Conservation (phyloP, 78 protist species). For the Polysphondylium violaceum region DNA sequence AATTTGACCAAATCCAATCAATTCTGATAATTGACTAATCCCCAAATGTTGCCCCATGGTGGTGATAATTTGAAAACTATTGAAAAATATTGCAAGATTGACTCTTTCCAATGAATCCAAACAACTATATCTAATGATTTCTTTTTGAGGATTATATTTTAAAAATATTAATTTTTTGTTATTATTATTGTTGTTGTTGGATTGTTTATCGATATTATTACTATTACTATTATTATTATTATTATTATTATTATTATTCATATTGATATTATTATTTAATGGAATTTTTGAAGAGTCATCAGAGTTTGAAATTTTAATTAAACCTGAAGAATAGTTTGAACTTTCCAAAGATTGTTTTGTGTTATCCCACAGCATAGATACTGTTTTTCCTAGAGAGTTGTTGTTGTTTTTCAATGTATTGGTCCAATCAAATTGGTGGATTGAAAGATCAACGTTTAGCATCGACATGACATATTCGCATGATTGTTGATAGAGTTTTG, state of each 20-base stretch:
- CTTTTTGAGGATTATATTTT: slow-evolving; percentile 46
- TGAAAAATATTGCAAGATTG: slow-evolving; percentile 40
- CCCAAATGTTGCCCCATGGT: slow-evolving; percentile 52
- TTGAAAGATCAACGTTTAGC: slow-evolving; percentile 20
- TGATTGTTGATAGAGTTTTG: slow-evolving; percentile 27
- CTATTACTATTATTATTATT: neutral
- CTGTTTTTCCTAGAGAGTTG: slow-evolving; percentile 44
- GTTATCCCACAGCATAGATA: slow-evolving; percentile 29
- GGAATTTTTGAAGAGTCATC: no score
- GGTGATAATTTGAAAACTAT: slow-evolving; percentile 31
- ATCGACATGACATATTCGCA: slow-evolving; percentile 18
- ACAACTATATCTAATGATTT: slow-evolving; percentile 52
- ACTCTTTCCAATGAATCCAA: slow-evolving; percentile 71
- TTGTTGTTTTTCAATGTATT: slow-evolving; percentile 26
- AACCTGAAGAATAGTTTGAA: slow-evolving; percentile 42
- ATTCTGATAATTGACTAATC: neutral
- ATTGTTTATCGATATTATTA: neutral
- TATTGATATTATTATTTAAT: neutral
- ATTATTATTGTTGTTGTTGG: neutral
- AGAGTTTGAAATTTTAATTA: neutral
- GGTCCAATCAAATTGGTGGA: slow-evolving; percentile 38
- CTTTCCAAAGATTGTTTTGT: slow-evolving; percentile 14
- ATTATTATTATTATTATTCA: neutral
- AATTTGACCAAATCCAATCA: slow-evolving; percentile 8
- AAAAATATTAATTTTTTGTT: slow-evolving; percentile 5